A percentile compares a stretch with the other conserved stretches of the same genome.
Evolutionary conservation across 2,329 filamentous ascomycete species (phyloP).

Genomic region (Colletotrichum lupini): DNA sequence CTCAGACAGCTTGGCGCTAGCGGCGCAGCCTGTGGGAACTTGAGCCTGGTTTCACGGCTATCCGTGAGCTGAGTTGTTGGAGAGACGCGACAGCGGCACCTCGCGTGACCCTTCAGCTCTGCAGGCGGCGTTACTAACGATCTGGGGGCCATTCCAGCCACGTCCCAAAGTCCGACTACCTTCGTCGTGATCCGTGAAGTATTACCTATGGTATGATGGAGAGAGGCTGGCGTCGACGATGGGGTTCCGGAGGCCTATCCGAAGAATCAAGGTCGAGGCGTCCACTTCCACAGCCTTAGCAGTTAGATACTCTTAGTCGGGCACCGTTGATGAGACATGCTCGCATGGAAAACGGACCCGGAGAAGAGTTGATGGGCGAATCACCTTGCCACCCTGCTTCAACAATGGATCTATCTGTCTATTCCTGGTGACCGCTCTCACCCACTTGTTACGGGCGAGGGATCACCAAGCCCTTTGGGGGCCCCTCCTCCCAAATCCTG

Average conservation of each 20-base stretch:
- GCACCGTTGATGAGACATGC: constrained; percentile 26
- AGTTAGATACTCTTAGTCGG: neutral
- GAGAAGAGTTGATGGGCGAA: neutral
- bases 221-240: constrained; percentile 12
- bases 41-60: constrained; percentile 5
- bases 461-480: constrained; percentile 18
- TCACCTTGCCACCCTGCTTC: neutral
- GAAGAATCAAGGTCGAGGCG: neutral
- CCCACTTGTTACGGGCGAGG: constrained; percentile 10
- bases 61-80: neutral
- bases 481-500: neutral
- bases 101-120: constrained; percentile 4
- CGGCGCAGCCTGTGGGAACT: neutral
- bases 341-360: constrained; percentile 6
- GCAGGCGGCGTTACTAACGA: neutral
- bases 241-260: constrained; percentile 15
- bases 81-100: constrained; percentile 7
- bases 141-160: neutral
- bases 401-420: constrained; percentile 1
- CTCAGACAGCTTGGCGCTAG: constrained; percentile 1
- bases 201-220: neutral
- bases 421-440: constrained; percentile 22
- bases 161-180: neutral
- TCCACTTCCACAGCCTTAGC: neutral
- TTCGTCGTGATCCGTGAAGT: neutral